A percentile compares a stretch with the other conserved stretches of the same genome.
Evolutionary conservation across 2,329 filamentous ascomycete species (phyloP).

Genomic region (Aureobasidium sp.): DNA sequence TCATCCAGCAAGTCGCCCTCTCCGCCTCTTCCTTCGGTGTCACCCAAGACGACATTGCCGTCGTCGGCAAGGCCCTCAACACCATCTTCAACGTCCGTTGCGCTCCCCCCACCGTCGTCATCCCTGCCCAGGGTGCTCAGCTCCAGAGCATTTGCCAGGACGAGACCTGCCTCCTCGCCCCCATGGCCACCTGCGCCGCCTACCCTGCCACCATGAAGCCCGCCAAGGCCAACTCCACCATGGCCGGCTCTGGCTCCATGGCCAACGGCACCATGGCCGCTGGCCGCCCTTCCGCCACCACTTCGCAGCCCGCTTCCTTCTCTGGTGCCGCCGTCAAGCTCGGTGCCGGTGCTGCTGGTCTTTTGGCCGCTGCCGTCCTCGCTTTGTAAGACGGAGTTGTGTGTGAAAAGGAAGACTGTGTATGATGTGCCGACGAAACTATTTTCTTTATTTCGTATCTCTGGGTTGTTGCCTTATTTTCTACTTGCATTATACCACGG

Average conservation of each 20-base stretch:
- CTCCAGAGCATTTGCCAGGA: slow-evolving; percentile 50
- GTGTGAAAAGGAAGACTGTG: neutral
- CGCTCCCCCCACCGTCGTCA: slow-evolving; percentile 36
- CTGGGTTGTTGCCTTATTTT: neutral
- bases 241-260: neutral
- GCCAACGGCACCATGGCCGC: neutral
- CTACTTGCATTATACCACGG: neutral
- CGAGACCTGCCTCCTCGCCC: slow-evolving; percentile 40
- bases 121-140: slow-evolving; percentile 37
- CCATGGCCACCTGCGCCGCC: slow-evolving; percentile 38
- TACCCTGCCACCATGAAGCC: slow-evolving; percentile 29
- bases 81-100: slow-evolving; percentile 46
- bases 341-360: slow-evolving; percentile 9
- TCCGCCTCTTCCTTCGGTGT: slow-evolving; percentile 52
- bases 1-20: slow-evolving; percentile 50
- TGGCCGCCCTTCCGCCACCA: neutral
- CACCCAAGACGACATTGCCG: slow-evolving; percentile 41
- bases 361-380: slow-evolving; percentile 5
- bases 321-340: slow-evolving; percentile 10
- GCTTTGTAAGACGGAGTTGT: neutral
- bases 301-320: neutral
- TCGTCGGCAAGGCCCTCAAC: slow-evolving; percentile 42
- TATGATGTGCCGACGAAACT: slow-evolving; percentile 3
- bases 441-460: slow-evolving; percentile 1
- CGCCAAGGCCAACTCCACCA: slow-evolving; percentile 12